Conservation (phyloP, 345 rosid species). For the Bruguiera gymnorhiza region DNA sequence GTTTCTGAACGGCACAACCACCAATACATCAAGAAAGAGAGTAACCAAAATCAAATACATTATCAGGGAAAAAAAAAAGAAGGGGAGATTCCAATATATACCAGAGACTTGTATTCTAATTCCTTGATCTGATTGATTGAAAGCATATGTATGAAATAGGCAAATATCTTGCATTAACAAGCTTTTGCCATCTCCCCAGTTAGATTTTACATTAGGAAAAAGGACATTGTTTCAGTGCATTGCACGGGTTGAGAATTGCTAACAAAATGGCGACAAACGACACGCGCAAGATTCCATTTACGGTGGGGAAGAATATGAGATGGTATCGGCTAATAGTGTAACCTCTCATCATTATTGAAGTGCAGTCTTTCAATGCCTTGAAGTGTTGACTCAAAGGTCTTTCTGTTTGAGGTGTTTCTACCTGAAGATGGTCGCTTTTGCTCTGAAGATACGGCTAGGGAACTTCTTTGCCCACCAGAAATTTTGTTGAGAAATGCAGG, state of each 20-base stretch:
- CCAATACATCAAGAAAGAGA: too few species aligned
- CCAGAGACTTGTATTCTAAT: not conserved
- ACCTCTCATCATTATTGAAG: slow-evolving; percentile 42
- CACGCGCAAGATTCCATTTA: slow-evolving; percentile 29
- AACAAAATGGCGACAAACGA: slow-evolving; percentile 5
- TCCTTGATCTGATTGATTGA: not conserved
- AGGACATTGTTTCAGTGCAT: not conserved
- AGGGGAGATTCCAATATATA: not conserved
- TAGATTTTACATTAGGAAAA: not conserved
- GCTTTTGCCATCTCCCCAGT: not conserved
- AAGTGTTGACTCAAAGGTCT: slow-evolving; percentile 58
- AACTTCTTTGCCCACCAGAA: slow-evolving; percentile 49
- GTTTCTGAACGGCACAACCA: too few species aligned
- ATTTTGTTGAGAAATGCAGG: slow-evolving; percentile 43
- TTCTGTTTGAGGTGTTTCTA: slow-evolving; percentile 48
- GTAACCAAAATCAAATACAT: too few species aligned
- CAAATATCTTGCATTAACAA: not conserved
- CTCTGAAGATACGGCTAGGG: slow-evolving; percentile 59
- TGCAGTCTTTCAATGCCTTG: slow-evolving; percentile 72
- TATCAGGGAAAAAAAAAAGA: too few species aligned
- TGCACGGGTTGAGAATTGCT: not conserved
- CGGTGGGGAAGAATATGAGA: slow-evolving; percentile 19
- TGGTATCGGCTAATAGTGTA: slow-evolving; percentile 26
- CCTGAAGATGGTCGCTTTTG: slow-evolving; percentile 49
- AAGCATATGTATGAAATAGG: not conserved